Evolutionary conservation across 176 grass and related monocot genomes (phyloP).

Genomic region (Dendrocalamus sinicus): DNA sequence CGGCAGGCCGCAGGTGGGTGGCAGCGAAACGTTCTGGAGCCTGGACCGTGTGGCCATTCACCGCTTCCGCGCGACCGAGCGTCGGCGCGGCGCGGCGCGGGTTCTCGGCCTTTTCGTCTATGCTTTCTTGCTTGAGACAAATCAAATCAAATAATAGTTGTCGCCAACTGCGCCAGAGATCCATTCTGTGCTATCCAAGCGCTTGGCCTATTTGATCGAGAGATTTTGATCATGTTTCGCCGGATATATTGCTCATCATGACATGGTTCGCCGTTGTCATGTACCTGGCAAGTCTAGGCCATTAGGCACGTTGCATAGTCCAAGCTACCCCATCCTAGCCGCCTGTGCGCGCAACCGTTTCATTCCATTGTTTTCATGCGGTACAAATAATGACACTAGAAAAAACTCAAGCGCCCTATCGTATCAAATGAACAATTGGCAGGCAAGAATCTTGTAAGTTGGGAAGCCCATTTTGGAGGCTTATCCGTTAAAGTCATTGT

Average conservation of each 20-base stretch:
- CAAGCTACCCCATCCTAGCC: neutral
- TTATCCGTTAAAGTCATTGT: neutral
- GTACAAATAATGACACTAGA: neutral
- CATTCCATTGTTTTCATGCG: neutral
- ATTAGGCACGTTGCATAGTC: neutral
- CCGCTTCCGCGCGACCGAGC: too few relatives aligned
- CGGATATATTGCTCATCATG: neutral
- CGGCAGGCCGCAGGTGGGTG: too few relatives aligned
- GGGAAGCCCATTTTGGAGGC: neutral
- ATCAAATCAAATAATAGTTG: neutral
- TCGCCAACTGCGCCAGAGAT: neutral
- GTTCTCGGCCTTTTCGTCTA: too few relatives aligned
- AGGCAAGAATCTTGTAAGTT: constrained; percentile 2
- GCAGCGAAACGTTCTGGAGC: too few relatives aligned
- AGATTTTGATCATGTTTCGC: neutral
- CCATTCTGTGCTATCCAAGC: neutral
- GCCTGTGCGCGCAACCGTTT: neutral
- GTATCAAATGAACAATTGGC: neutral
- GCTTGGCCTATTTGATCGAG: too few relatives aligned
- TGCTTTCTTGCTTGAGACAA: neutral
- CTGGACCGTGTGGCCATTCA: too few relatives aligned
- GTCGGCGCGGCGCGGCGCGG: too few relatives aligned
- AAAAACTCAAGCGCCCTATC: neutral
- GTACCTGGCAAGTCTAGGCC: neutral
- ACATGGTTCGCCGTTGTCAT: neutral